Evolutionary conservation across 805 yeast genomes (phyloP), one percentile per base, ranked within the genome.

Genomic region (Monosporozyma solicola): DNA sequence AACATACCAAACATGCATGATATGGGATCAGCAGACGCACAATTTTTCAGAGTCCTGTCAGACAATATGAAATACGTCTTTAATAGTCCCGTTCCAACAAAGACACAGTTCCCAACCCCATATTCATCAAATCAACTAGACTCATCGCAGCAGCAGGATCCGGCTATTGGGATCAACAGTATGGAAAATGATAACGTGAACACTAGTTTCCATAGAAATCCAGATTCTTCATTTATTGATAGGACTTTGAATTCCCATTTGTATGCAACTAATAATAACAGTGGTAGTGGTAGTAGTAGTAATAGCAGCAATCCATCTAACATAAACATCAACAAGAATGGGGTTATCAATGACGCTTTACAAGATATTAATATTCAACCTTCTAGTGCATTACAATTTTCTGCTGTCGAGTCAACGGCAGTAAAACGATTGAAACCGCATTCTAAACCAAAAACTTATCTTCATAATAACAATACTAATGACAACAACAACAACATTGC

Each of bases 61-160:
- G 67, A 65, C 32, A 63, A 62, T 41, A 51, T 63, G 48, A 65
- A 65, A 51, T 64, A 62, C 46, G 62, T 62, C 9, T 65, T 65
- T 46, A 58, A 64, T 47, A 65, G 69, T 53, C 70, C 70, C 2
- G 43, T 63, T 20, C 69, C 67, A 5, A 57, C 61, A 9, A 64
- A 64, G 16, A 64, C 67, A 9, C 68, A 66, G 41, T 64, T 66
- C 31, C 71, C 71, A 33, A 67, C 71, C 0, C 71, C 71, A 1
- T 67, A 65, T 53, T 64, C 71, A 20, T 43, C 51, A 29, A 46
- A 41, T 13, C 46, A 49, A 16, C 25, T 47, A n/a, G 46, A 51
- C 48, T 31, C 43, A 1, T 41, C 37, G 39, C 49, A 35, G 11
- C 53, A 45, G 39, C 51, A 43, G n/a, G n/a, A 47, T 46, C 45